Evolutionary conservation across 116 monocot genomes (phyloP), one percentile per base, ranked within the genome.

Genomic region (Phalaenopsis hybrid): DNA sequence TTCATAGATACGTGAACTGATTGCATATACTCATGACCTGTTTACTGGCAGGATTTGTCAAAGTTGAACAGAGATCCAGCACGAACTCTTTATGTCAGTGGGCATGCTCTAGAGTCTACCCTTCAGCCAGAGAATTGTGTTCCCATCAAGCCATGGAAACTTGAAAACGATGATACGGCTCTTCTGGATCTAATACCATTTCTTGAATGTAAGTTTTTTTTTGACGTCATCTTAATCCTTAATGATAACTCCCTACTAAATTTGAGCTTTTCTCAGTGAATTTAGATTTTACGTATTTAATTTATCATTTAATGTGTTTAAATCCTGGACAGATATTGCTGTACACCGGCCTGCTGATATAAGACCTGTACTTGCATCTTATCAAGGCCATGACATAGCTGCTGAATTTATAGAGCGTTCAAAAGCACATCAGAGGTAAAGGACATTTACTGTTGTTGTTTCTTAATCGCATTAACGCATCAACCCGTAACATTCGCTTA

Each of bases 51-150:
- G 94, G 97, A 97, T 57, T 84, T 97, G 13, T 91, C 97, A 20
- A 97, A 97, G 86, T 79, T 97, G 85, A 97, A 97, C 73, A 94
- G 94, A 89, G 91, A 97, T 88, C 94, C 97, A 21, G 78, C 97
- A 75, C 88, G 85, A 58, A 81, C 94, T 80, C 82, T 97, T 61
- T 97, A 94, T 81, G 51, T 97, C 44, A 97, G 94, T 73, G 94
- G 88, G 28, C 90, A 94, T 85, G 91, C 91, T 52, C 59, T 86
- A 25, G 94, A 97, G 77, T 82, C 80, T 34, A 85, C 84, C 78
- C 90, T 97, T 82, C 94, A 97, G 84, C 94, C 86, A 21, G 97
- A 97, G 76, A 97, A 97, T 57, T 83, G 84, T 85, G 89, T 97
- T 49, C 85, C 84, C 33, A 61, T 94, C 59, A 94, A 93, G 83